Evolutionary conservation across 768 basidiomycete species (phyloP).

Genomic region (Mycena capillaripes): DNA sequence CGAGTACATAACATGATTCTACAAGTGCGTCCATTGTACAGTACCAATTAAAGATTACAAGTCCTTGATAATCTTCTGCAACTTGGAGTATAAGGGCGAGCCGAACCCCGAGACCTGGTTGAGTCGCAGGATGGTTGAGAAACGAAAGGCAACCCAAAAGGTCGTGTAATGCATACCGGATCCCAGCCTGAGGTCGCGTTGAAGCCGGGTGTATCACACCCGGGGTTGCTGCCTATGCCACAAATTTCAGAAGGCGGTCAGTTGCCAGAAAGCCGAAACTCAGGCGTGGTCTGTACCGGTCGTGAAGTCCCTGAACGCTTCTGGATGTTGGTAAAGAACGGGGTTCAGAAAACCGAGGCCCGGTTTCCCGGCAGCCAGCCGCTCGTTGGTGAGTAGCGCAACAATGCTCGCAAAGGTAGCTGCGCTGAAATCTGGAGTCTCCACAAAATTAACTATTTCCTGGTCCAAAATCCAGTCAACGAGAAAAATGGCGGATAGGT

Average conservation of each 20-base stretch:
- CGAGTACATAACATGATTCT: too few species aligned
- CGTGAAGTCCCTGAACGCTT: background rate
- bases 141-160: too few species aligned
- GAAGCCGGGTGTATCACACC: background rate
- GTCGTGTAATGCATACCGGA: background rate
- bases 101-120: constrained; percentile 12
- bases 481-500: background rate
- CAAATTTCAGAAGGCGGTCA: background rate
- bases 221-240: background rate
- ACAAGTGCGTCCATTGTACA: too few species aligned
- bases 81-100: background rate
- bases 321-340: background rate
- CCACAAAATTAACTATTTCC: background rate
- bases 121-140: too few species aligned
- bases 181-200: background rate
- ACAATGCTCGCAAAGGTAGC: constrained; percentile 8
- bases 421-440: background rate
- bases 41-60: too few species aligned
- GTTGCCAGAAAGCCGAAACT: too few species aligned
- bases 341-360: constrained; percentile 9
- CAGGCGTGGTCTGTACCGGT: background rate
- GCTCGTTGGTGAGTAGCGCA: constrained; percentile 10
- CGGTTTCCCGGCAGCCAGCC: constrained; percentile 1
- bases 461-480: background rate
- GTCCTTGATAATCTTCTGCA: background rate